Base-by-base conservation (phyloP, 2,329 filamentous ascomycete genomes). In the Pseudogymnoascus pannorum region DNA sequence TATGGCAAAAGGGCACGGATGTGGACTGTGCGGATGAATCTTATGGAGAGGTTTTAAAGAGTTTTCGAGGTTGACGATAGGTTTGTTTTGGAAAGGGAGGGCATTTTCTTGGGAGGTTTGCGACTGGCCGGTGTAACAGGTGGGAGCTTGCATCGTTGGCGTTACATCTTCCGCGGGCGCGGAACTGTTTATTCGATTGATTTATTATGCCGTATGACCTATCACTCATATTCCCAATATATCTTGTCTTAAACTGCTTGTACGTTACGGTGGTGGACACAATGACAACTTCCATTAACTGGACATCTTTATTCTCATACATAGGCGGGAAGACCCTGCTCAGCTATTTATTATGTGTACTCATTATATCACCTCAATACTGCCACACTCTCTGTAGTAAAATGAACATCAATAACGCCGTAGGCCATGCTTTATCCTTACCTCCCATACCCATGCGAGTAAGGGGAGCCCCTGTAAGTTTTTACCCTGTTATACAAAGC, bases 1-100 rank as follows among this genome's bases (percentile, higher is more conserved):
- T 72, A 65, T 70, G 93, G 93, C 16, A 97, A 97, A 79, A 78
- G 92, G 61, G 86, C 88, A 14, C 81, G 93, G 16, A 96, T 97
- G 91, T 97, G 92, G 93, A 97, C 92, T 0, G 90, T 92, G 9
- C 79, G 89, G 65, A 89, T 82, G 80, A 91, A 89, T 67, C 77
- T 96, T 65, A 92, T 96, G 88, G 91, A 95, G 81, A 89, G 85
- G 70, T 88, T 75, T 62, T 77, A 70, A 54, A n/a, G 16, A 54
- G 48, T 20, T 54, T 54, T n/a, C n/a, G 48, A 31, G 9, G 16
- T 18, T 12, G 9, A 12, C 24, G 9, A 54, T 29, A 3, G 8
- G 26, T 12, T 14, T 54, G 31, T 20, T 3, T 54, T 31, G 26
- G 5, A 31, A 4, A 9, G 26, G 16, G n/a, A 12, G 6, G 9